Evolutionary conservation across 1,139 yeast genomes (phyloP), one percentile per base, ranked within the genome.

Genomic region (Debaryomyces robertsiae): DNA sequence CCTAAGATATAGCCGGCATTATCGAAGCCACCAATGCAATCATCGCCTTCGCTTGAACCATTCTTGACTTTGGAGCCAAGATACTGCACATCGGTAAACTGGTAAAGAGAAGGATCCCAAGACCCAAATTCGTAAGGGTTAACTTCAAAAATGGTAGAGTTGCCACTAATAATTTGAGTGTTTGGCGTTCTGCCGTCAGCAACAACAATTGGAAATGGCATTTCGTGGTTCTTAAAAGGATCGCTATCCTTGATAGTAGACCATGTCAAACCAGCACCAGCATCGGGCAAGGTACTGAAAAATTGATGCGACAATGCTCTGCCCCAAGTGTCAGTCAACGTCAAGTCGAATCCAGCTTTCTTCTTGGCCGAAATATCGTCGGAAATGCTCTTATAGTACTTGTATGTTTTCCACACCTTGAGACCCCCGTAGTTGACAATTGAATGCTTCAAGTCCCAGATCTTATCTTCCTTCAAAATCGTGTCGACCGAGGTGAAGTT

Each of bases 301-400:
- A 84, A 84, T 63, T 88, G 95, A 55, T 83, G 78, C 1, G 94
- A 78, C 40, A 90, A 69, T 1, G 89, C 84, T 56, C 95, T 73
- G n/a, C 94, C 95, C 97, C 97, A 91, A 46, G 86, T 77, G 66
- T 90, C 97, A n/a, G 96, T 89, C 42, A 91, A 54, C 4, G 91
- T 79, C 25, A 82, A 68, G 39, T 84, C 82, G 63, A 75, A 91
- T 1, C 96, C 96, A 1, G 95, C 95, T 30, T 80, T 71, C 44
- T 69, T 64, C 63, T 91, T 90, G 32, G 54, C 81, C 19, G 75
- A 69, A 23, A 85, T 67, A 36, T 79, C 82, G 43, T 75, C 76
- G 36, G 63, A 54, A 38, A 87, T 75, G 27, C 65, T 56, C 44
- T 71, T 67, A 73, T 82, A 85, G 61, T 82, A 83, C 4, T 65